phyloP scores from a whole-genome alignment of 1,284 basidiomycete genomes.

The Malassezia furfur region DNA sequence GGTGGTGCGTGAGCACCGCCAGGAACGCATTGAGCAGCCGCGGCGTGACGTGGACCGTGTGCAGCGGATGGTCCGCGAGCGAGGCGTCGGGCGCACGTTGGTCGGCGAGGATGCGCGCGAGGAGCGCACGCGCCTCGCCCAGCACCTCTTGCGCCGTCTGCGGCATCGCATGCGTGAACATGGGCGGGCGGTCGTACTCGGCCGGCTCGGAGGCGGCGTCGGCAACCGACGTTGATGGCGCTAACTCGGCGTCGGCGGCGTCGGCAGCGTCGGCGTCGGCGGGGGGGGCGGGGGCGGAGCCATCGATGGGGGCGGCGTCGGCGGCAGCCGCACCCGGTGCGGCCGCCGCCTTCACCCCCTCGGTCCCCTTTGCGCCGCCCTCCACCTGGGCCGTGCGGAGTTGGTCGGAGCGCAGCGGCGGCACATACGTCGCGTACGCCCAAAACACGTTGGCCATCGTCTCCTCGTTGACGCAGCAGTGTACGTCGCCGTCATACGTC shows the following conservation, averaged over 20 bases:
- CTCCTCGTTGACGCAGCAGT: conserved; percentile 54
- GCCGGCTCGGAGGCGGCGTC: conserved; percentile 28
- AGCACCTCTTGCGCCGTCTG: conserved; percentile 66
- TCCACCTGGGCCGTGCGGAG: neutral
- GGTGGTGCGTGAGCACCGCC: conserved; percentile 56
- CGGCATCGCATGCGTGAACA: conserved; percentile 54
- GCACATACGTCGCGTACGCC: conserved; percentile 70
- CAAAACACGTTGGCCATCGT: conserved; percentile 76
- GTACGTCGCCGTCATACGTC: conserved; percentile 15
- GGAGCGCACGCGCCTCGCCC: conserved; percentile 62
- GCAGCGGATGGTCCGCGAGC: conserved; percentile 53
- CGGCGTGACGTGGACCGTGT: conserved; percentile 56
- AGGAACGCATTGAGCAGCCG: conserved; percentile 72
- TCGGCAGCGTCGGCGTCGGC: neutral
- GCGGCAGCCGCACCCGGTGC: too few relatives aligned
- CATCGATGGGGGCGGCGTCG: neutral
- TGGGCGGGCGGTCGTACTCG: too few relatives aligned
- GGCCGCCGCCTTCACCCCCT: too few relatives aligned
- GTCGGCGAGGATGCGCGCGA: conserved; percentile 61
- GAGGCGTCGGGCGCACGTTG: conserved; percentile 21
- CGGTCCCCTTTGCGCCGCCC: too few relatives aligned
- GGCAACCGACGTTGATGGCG: neutral
- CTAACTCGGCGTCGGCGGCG: neutral
- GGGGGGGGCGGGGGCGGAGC: neutral
- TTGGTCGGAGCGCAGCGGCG: conserved; percentile 42